phyloP scores from a whole-genome alignment of 1,284 basidiomycete species.

The Boletus holoroseus region DNA sequence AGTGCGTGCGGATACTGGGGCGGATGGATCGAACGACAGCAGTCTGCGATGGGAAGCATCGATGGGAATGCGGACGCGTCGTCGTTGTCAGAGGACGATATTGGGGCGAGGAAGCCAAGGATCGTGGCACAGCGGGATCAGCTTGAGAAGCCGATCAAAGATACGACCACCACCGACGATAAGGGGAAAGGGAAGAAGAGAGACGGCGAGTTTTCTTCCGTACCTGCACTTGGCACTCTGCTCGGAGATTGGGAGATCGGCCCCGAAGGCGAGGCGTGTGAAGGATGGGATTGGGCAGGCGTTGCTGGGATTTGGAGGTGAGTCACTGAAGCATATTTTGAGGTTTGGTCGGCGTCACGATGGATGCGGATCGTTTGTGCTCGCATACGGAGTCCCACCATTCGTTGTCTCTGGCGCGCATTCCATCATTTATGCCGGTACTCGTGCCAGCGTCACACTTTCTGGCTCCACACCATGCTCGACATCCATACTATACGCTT shows the following conservation, averaged over 20 bases:
- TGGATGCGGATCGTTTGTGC: background rate
- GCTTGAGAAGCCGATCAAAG: slow-evolving; percentile 12
- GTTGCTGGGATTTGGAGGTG: slow-evolving; percentile 51
- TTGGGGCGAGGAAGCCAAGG: slow-evolving; percentile 8
- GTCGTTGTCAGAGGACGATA: background rate
- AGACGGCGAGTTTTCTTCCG: background rate
- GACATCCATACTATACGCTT: too few relatives aligned
- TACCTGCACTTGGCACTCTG: background rate
- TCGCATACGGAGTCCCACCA: background rate
- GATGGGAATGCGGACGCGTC: background rate
- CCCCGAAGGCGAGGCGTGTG: slow-evolving; percentile 23
- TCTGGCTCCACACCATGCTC: background rate
- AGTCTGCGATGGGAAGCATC: background rate
- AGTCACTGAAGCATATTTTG: slow-evolving; percentile 17
- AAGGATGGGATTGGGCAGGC: slow-evolving; percentile 58
- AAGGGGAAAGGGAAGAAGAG: slow-evolving; percentile 19
- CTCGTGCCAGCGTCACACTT: too few relatives aligned
- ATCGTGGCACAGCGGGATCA: slow-evolving; percentile 10
- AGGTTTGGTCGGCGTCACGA: background rate
- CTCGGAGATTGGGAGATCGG: slow-evolving; percentile 19
- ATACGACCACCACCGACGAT: background rate
- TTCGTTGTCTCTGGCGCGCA: background rate
- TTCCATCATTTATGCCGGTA: background rate
- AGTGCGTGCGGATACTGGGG: slow-evolving; percentile 44
- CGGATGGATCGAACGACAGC: slow-evolving; percentile 13